phyloP scores from a whole-genome alignment of 441 rosid genomes.

The Corymbia citriodora region DNA sequence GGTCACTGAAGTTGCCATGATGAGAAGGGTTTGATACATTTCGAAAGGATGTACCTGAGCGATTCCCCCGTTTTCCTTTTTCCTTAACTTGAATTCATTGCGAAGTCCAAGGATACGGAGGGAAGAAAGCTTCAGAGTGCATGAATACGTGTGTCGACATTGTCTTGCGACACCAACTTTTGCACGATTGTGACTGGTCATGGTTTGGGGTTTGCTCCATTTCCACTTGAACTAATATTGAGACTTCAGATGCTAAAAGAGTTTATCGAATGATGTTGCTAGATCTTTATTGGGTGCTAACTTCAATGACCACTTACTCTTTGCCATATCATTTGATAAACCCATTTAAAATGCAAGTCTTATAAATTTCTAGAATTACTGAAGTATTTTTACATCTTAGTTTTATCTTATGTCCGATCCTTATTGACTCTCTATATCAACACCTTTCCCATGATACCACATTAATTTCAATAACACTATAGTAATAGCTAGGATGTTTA shows the following conservation, averaged over 20 bases:
- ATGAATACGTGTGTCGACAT: neutral
- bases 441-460: neutral
- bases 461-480: neutral
- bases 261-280: neutral
- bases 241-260: neutral
- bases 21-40: neutral
- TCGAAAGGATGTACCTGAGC: neutral
- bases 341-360: neutral
- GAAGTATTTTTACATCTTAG: neutral
- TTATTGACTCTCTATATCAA: neutral
- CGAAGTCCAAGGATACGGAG: neutral
- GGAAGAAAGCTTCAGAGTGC: neutral
- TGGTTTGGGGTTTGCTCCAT: neutral
- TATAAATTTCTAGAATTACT: neutral
- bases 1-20: neutral
- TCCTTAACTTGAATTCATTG: neutral
- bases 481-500: neutral
- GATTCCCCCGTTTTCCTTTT: neutral
- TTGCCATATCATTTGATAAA: neutral
- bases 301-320: neutral
- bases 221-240: neutral
- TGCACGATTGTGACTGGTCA: neutral
- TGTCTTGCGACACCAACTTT: neutral
- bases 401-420: neutral
- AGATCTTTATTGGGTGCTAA: neutral